Conservation (phyloP, 352 stramenopile genomes). For the Phytopythium boreale region DNA sequence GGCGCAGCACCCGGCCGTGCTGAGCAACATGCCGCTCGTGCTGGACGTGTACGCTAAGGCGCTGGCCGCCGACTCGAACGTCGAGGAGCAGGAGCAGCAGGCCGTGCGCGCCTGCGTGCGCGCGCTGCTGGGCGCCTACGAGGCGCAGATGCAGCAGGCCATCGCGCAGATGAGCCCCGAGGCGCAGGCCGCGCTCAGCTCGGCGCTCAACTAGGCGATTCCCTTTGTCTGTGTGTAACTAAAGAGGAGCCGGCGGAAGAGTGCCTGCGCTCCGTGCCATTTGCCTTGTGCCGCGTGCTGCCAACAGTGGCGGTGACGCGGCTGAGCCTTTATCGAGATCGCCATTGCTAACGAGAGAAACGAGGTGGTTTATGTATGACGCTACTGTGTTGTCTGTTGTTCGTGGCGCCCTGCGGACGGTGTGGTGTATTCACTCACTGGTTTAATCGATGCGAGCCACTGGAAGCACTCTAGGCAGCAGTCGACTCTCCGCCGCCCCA, state of each 20-base stretch:
- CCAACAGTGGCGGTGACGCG: too few species aligned
- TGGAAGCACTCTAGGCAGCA: too few species aligned
- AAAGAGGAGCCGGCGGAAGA: constrained; percentile 3
- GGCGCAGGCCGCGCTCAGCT: constrained; percentile 60
- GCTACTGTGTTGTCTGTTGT: not conserved
- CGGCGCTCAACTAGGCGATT: constrained; percentile 40
- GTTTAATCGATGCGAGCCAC: not conserved
- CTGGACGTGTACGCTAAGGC: constrained; percentile 82
- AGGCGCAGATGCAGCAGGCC: constrained; percentile 79
- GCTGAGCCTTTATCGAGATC: not conserved
- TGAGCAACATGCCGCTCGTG: constrained; percentile 70
- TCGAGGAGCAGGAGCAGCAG: constrained; percentile 73
- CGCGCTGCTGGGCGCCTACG: constrained; percentile 58
- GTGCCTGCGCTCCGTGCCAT: not conserved
- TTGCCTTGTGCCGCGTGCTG: too few species aligned
- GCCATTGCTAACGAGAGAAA: not conserved
- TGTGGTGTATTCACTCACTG: not conserved
- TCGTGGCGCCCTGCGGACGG: not conserved
- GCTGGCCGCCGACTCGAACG: constrained; percentile 50
- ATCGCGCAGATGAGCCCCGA: constrained; percentile 72
- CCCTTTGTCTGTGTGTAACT: not conserved
- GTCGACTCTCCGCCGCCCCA: too few species aligned
- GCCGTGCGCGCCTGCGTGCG: constrained; percentile 71
- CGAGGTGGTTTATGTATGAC: constrained; percentile 1
- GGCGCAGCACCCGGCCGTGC: constrained; percentile 81